Conservation (phyloP, 2,329 filamentous ascomycete species). For the Ascochyta rabiei region DNA sequence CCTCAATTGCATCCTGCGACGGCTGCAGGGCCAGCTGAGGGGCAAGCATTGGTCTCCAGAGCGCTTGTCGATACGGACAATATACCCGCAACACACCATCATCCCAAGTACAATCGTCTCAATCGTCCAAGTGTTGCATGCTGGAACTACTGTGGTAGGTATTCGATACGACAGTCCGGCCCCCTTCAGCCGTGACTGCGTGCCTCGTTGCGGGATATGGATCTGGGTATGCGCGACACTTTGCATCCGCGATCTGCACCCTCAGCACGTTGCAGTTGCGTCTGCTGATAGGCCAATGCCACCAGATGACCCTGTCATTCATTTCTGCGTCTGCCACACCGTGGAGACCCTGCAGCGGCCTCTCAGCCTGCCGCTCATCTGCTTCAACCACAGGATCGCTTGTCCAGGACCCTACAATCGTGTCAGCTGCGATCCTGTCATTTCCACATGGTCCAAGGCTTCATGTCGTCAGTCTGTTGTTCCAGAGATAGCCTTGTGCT, state of each 20-base stretch:
- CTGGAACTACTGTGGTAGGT: background rate
- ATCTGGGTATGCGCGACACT: constrained; percentile 32
- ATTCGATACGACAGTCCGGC: constrained; percentile 4
- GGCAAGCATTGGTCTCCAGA: constrained; percentile 1
- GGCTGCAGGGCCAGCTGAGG: constrained; percentile 9
- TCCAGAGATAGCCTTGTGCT: constrained; percentile 21
- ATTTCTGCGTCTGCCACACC: constrained; percentile 19
- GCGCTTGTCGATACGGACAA: constrained; percentile 9
- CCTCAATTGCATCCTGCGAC: constrained; percentile 15
- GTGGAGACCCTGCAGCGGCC: constrained; percentile 43
- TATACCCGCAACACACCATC: constrained; percentile 9
- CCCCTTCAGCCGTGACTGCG: constrained; percentile 14
- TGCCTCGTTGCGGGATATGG: constrained; percentile 3
- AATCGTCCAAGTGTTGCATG: background rate
- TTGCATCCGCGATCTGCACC: constrained; percentile 38
- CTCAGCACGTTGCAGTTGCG: constrained; percentile 31
- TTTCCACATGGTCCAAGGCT: constrained; percentile 10
- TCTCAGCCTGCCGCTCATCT: constrained; percentile 29
- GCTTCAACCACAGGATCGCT: constrained; percentile 28
- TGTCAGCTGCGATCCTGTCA: constrained; percentile 34
- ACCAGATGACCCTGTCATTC: constrained; percentile 36
- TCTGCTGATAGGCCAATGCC: constrained; percentile 46
- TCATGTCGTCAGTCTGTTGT: constrained; percentile 26
- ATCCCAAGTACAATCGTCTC: background rate
- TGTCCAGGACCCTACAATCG: constrained; percentile 33